Base-by-base conservation (phyloP, 1,284 basidiomycete species). In the Microbotryum scabiosae region DNA sequence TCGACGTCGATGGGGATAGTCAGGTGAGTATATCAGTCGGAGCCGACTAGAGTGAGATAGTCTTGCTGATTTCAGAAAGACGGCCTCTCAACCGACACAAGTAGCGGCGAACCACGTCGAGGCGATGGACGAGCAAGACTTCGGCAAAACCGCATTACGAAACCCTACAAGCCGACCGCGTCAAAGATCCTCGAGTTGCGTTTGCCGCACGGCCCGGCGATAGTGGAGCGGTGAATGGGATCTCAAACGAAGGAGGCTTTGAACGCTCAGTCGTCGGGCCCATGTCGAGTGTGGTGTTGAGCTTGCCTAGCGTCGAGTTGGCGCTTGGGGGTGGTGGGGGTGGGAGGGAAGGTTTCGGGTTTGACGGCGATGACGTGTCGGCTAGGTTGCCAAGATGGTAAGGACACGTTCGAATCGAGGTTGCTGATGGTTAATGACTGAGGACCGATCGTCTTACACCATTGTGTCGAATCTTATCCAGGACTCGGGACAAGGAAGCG, bases 61-160 rank as follows among this genome's bases (percentile, higher is more conserved):
- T 16, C 6, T 44, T 41, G 9, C 21, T 46, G 36, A 60, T n/a
- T 5, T 46, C 26, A 10, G 36, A 45, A 21, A 43, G 28, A 8
- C 26, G 7, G 14, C 1, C 30, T 28, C 5, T 10, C 60, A 47
- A 26, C 44, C 57, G 47, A 32, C 30, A 32, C 30, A 10, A 10
- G 30, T 32, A 10, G 30, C 30, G 56, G 52, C 45, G 43, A 43
- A 56, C 53, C 62, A 50, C 2, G 59, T 67, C 60, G 74, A 84
- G 54, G 83, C 86, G 3, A 48, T 60, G 20, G 57, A 67, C 54
- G 91, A 94, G 73, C 90, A 94, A 75, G 78, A 82, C 0, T 96
- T 94, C 80, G 82, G n/a, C 96, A 14, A 80, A 85, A 6, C 85
- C 86, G 70, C 87, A 94, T 70, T 90, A 90, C 74, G 90, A 92